Base-by-base conservation (phyloP, 148 eudicot species). In the Silene latifolia region DNA sequence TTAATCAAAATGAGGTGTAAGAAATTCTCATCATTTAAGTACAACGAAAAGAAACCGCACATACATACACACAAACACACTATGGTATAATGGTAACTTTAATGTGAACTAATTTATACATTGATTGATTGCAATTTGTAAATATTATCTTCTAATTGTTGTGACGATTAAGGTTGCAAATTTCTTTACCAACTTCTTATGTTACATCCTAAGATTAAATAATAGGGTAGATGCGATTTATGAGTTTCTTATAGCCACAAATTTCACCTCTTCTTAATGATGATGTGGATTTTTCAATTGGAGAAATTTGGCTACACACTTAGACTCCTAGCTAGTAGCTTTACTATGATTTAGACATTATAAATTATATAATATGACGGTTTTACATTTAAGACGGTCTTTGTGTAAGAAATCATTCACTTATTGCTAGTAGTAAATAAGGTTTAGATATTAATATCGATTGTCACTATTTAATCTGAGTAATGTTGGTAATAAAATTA, bases 1-100 rank as follows among this genome's bases (percentile, higher is more conserved):
- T 5, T 73, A 78, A 78, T 78, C 76, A 78, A 20, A 32, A 35
- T 77, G 71, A 71, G 39, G 70, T 70, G 59, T 13, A 48, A 51
- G 10, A 27, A 18, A 67, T 42, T 67, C 39, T 58, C 61, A 51
- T 51, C 18, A 51, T 25, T 25, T 5, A 42, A 14, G 19, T 59
- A 65, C 66, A 59, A 69, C 54, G 19, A 76, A 76, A 76, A 23
- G 72, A 58, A 76, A 39, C 73, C 73, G 58, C 60, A 23, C 8
- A 70, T 1, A 14, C 44, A 65, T 1, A 32, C 8, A 70, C 5
- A 14, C 44, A 65, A 32, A 32, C 35, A 0, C 11, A 58, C 21
- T 58, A 58, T 23, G 19, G 17, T 24, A n/a, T n/a, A n/a, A n/a
- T n/a, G n/a, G n/a, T 5, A 20, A 9, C 14, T 60, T 10, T 9